These are phyloP conservation scores for Corrigiola litoralis DNA, from an alignment of 179 eudicot species.

Conservation along the genomic window DNA sequence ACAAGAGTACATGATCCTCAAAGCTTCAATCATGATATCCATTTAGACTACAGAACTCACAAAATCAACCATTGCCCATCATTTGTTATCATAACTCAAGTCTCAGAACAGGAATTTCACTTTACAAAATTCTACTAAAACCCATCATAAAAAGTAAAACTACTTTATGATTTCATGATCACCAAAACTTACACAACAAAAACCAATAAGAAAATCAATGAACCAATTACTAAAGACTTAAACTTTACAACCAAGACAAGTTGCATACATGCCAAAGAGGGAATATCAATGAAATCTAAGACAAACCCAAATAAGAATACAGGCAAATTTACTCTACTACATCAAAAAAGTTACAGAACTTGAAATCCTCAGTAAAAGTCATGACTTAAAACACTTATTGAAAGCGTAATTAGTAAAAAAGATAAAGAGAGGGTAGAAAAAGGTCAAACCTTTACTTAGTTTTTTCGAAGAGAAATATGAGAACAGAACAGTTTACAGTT, in stretches of 20 bases:
- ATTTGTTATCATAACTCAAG: too few relatives aligned
- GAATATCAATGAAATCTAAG: neutral
- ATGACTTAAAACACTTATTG: neutral
- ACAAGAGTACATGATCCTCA: too few relatives aligned
- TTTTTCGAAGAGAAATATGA: too few relatives aligned
- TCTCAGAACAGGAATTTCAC: too few relatives aligned
- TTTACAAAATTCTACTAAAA: too few relatives aligned
- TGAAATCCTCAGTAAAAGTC: too few relatives aligned
- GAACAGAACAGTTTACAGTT: too few relatives aligned
- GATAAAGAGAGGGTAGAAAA: neutral
- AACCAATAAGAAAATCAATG: neutral
- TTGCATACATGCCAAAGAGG: neutral
- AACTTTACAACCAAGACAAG: neutral
- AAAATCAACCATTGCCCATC: too few relatives aligned
- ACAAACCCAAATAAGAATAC: neutral
- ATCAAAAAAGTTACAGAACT: too few relatives aligned
- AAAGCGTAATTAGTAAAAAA: neutral
- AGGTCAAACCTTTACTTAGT: conserved; percentile 2
- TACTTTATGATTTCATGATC: neutral
- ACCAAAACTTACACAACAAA: neutral
- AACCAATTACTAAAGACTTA: neutral
- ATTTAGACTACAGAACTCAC: too few relatives aligned
- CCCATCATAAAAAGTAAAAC: too few relatives aligned
- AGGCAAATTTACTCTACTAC: neutral
- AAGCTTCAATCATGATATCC: too few relatives aligned